A percentile compares a stretch with the other conserved stretches of the same genome.
These are phyloP conservation scores for Platismatia glauca DNA, from an alignment of 495 filamentous ascomycete species.

Conservation along the genomic window DNA sequence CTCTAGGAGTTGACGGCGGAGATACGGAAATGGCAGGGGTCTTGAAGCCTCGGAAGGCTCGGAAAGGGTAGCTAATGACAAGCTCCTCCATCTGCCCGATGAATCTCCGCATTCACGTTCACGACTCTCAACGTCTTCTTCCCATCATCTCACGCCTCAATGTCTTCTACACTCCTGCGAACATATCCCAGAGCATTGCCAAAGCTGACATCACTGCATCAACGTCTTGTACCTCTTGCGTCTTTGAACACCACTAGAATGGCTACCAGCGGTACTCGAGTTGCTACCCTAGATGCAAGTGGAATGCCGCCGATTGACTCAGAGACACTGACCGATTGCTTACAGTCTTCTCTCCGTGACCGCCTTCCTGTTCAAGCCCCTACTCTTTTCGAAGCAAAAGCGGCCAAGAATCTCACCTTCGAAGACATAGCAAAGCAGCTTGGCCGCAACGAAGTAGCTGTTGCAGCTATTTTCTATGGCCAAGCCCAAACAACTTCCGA, in stretches of 20 bases:
- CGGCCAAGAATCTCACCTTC: slow-evolving; percentile 64
- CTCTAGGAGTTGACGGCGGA: background rate
- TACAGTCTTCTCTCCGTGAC: slow-evolving; percentile 29
- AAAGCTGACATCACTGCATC: background rate
- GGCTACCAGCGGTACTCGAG: slow-evolving; percentile 17
- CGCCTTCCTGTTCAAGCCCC: slow-evolving; percentile 59
- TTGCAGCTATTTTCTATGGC: slow-evolving; percentile 92
- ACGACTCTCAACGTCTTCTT: slow-evolving; percentile 8
- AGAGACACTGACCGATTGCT: slow-evolving; percentile 2
- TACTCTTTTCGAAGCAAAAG: slow-evolving; percentile 81
- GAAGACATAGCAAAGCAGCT: slow-evolving; percentile 67
- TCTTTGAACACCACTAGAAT: slow-evolving; percentile 17
- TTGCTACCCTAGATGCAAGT: slow-evolving; percentile 27
- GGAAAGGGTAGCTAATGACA: background rate
- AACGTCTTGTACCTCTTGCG: background rate
- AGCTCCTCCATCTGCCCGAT: slow-evolving; percentile 2
- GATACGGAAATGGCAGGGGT: slow-evolving; percentile 2
- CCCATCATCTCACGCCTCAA: background rate
- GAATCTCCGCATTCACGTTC: background rate
- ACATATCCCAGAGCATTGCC: slow-evolving; percentile 10
- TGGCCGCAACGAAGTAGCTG: slow-evolving; percentile 79
- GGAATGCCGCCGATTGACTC: background rate
- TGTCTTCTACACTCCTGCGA: background rate
- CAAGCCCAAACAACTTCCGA: slow-evolving; percentile 72
- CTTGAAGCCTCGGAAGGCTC: background rate